Evolutionary conservation across 1,139 yeast genomes (phyloP).

Genomic region (Kurtzmaniella quercitrusa): DNA sequence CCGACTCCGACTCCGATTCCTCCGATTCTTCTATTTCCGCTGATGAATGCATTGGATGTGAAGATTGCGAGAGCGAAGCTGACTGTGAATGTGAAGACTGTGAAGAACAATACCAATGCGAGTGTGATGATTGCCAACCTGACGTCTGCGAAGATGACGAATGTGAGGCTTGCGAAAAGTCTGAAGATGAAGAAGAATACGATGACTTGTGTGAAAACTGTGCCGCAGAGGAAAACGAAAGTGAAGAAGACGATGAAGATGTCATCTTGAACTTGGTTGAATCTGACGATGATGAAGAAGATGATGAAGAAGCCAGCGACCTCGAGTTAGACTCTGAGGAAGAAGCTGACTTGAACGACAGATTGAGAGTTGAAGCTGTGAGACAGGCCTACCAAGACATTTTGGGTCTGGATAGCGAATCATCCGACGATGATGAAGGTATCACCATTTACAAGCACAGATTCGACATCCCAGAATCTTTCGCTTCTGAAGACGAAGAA

Average conservation of each 20-base stretch:
- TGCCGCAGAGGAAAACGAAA: slow-evolving; percentile 7
- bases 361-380: slow-evolving; percentile 35
- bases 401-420: slow-evolving; percentile 18
- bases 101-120: slow-evolving; percentile 15
- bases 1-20: not conserved
- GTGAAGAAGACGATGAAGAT: slow-evolving; percentile 18
- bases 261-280: slow-evolving; percentile 31
- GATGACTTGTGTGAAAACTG: slow-evolving; percentile 7
- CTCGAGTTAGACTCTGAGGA: slow-evolving; percentile 30
- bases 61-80: slow-evolving; percentile 10
- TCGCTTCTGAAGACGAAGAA: slow-evolving; percentile 28
- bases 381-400: slow-evolving; percentile 39
- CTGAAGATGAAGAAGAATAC: slow-evolving; percentile 14
- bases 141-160: slow-evolving; percentile 9
- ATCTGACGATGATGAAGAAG: slow-evolving; percentile 13
- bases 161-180: slow-evolving; percentile 10
- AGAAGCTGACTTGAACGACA: slow-evolving; percentile 29
- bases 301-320: slow-evolving; percentile 11
- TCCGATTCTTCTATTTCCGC: slow-evolving; percentile 8
- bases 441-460: slow-evolving; percentile 42
- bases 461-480: slow-evolving; percentile 36
- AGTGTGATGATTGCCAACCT: slow-evolving; percentile 8
- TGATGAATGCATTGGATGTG: slow-evolving; percentile 8
- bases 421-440: slow-evolving; percentile 33
- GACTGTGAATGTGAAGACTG: slow-evolving; percentile 13